These are phyloP conservation scores for Simmondsia chinensis DNA, from an alignment of 148 eudicot species.

Conservation along the genomic window DNA sequence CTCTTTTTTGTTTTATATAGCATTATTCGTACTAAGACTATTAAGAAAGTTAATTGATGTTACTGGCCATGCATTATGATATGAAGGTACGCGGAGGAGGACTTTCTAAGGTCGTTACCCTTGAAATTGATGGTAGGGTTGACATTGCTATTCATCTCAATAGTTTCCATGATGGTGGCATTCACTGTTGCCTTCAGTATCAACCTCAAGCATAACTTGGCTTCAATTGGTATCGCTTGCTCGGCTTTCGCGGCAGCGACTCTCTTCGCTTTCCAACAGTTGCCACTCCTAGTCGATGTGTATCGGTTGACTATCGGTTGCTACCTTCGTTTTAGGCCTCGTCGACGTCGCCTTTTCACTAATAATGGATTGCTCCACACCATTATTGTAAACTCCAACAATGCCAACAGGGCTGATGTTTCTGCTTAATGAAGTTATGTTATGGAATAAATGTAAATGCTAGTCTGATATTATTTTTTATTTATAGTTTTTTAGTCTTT, in stretches of 20 bases:
- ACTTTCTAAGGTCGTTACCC: conserved; percentile 14
- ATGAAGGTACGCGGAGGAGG: conserved; percentile 7
- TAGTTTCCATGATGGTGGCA: conserved; percentile 19
- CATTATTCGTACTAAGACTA: no score
- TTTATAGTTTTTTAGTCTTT: no score
- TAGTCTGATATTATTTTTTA: no score
- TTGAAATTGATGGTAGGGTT: conserved; percentile 14
- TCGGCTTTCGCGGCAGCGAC: not conserved
- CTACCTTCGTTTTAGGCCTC: not conserved
- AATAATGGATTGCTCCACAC: no score
- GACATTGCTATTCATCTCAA: conserved; percentile 13
- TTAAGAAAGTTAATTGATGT: no score
- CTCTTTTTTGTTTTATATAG: no score
- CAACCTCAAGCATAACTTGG: not conserved
- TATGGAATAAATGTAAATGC: no score
- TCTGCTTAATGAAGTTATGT: no score
- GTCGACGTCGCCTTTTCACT: no score
- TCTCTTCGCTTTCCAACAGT: conserved; percentile 1
- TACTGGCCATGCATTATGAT: no score
- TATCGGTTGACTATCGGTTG: conserved; percentile 1
- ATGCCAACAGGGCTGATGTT: no score
- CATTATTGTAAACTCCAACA: no score
- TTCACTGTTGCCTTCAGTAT: conserved; percentile 13
- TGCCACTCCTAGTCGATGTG: conserved; percentile 1
- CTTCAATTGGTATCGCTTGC: not conserved